Conservation (phyloP, 768 basidiomycete species). For the Termitomyces sp. region DNA sequence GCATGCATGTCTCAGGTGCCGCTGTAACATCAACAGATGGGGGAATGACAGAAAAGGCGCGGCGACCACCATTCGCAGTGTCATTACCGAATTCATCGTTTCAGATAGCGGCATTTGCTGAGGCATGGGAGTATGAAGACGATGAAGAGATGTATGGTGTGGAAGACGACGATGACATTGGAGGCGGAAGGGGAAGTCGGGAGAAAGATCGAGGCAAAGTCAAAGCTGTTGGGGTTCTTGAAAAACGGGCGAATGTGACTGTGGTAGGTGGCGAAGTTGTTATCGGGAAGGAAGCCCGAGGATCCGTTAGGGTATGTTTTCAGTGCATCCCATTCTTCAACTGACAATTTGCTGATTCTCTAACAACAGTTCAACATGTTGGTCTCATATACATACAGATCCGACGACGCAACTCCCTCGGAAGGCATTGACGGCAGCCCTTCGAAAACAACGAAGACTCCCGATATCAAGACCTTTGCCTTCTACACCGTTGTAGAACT, state of each 20-base stretch:
- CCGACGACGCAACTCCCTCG: conserved; percentile 74
- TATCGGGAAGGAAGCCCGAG: conserved; percentile 73
- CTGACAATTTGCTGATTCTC: not conserved
- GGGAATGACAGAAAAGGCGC: conserved; percentile 45
- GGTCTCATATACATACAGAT: conserved; percentile 89
- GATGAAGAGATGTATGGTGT: conserved; percentile 90
- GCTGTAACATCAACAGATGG: conserved; percentile 30
- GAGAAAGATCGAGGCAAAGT: conserved; percentile 43
- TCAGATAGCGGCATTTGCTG: conserved; percentile 84
- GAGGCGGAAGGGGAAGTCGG: conserved; percentile 29
- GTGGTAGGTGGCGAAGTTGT: conserved; percentile 86
- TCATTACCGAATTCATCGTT: conserved; percentile 77
- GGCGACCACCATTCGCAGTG: conserved; percentile 72
- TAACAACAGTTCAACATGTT: conserved; percentile 84
- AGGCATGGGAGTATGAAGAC: conserved; percentile 98
- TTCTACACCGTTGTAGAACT: conserved; percentile 86
- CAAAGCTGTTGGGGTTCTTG: conserved; percentile 76
- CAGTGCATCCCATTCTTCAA: not conserved
- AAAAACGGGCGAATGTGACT: conserved; percentile 86
- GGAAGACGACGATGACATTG: conserved; percentile 46
- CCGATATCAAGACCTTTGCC: conserved; percentile 83
- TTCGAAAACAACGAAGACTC: conserved; percentile 41
- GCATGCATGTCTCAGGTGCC: conserved; percentile 48
- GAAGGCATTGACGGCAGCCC: conserved; percentile 50
- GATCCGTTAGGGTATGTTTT: conserved; percentile 67